Evolutionary conservation across 2,329 filamentous ascomycete species (phyloP).

Genomic region (Trichophaea hybrida): DNA sequence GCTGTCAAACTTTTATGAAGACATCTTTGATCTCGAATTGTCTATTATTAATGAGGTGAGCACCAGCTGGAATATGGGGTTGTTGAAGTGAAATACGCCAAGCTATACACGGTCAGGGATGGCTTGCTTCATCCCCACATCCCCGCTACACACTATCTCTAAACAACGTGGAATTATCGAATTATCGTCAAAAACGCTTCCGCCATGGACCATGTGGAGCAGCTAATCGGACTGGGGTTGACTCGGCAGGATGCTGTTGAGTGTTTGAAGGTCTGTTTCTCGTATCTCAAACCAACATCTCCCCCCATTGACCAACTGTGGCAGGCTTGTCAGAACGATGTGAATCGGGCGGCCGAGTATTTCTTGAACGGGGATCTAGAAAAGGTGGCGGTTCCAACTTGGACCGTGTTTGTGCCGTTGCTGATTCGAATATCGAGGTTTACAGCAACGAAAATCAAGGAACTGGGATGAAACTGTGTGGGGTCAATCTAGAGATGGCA

Average conservation of each 20-base stretch:
- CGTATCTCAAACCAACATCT: background rate
- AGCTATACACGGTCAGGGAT: too few species aligned
- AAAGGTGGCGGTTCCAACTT: conserved; percentile 16
- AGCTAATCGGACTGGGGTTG: background rate
- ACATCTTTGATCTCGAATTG: too few species aligned
- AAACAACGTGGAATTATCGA: too few species aligned
- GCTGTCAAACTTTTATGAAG: too few species aligned
- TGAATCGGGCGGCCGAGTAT: conserved; percentile 25
- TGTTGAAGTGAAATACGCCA: too few species aligned
- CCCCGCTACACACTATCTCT: too few species aligned
- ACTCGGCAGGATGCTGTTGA: conserved; percentile 19
- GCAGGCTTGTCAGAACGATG: conserved; percentile 22
- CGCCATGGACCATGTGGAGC: background rate
- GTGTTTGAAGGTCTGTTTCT: conserved; percentile 23
- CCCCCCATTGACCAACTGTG: background rate
- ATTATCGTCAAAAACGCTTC: too few species aligned
- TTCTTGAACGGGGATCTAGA: conserved; percentile 23
- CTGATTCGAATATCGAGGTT: conserved; percentile 4
- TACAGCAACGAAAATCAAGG: conserved; percentile 5
- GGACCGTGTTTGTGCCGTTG: background rate
- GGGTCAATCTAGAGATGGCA: conserved; percentile 15
- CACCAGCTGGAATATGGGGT: too few species aligned
- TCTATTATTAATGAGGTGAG: too few species aligned
- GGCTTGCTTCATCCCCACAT: too few species aligned
- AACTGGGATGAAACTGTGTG: conserved; percentile 14